These are phyloP conservation scores for Ceratocystiopsis sp. DNA, from an alignment of 2,329 filamentous ascomycete genomes.

Conservation along the genomic window DNA sequence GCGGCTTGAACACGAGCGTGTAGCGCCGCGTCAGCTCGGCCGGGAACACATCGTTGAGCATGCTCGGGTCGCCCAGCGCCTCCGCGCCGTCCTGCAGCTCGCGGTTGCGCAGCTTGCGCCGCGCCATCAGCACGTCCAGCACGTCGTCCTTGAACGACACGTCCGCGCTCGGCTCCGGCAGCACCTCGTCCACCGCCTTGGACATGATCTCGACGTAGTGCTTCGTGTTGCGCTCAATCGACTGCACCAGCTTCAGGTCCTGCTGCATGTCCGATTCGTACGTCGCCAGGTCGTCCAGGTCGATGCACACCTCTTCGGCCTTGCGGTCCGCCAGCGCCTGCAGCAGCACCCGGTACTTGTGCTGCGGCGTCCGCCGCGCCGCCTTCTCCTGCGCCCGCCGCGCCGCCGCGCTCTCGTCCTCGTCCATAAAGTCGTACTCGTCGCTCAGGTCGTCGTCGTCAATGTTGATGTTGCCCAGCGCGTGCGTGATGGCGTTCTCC, in stretches of 20 bases:
- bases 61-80: conserved; percentile 43
- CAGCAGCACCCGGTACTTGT: conserved; percentile 79
- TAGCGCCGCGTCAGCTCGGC: conserved; percentile 85
- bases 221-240: conserved; percentile 78
- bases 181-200: conserved; percentile 67
- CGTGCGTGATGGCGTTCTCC: conserved; percentile 56
- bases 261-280: conserved; percentile 54
- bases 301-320: conserved; percentile 62
- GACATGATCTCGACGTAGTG: conserved; percentile 91
- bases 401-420: conserved; percentile 45
- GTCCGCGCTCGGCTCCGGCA: conserved; percentile 64
- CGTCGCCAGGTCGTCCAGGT: conserved; percentile 75
- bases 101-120: conserved; percentile 73
- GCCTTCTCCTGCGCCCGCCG: conserved; percentile 32
- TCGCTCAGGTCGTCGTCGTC: conserved; percentile 76
- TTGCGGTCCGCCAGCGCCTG: conserved; percentile 75
- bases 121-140: conserved; percentile 88
- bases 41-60: conserved; percentile 67
- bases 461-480: conserved; percentile 69
- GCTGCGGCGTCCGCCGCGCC: conserved; percentile 39
- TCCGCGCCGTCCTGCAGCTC: conserved; percentile 52
- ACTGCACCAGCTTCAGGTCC: conserved; percentile 53
- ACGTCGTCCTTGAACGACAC: conserved; percentile 96
- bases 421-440: conserved; percentile 87
- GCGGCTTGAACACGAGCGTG: conserved; percentile 88